A percentile compares a stretch with the other conserved stretches of the same genome.
phyloP scores from a whole-genome alignment of 768 basidiomycete species.

The Rhizopogon roseolus region DNA sequence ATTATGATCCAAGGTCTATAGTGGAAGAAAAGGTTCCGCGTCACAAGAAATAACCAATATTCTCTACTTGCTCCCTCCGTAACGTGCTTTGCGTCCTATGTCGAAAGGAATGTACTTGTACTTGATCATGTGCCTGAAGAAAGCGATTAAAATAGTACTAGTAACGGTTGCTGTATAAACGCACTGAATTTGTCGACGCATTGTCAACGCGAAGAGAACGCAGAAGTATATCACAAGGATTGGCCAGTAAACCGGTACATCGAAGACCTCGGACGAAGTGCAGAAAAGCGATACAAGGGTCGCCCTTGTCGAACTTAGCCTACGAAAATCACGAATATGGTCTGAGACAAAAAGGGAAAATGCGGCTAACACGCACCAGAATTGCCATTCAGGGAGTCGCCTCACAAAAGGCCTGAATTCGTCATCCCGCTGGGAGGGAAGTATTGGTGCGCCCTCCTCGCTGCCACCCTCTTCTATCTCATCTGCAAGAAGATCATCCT shows the following conservation, averaged over 20 bases:
- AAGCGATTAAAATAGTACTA: conserved; percentile 7
- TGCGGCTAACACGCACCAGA: conserved; percentile 53
- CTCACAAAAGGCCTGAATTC: conserved; percentile 98
- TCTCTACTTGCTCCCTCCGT: conserved; percentile 55
- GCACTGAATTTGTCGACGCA: conserved; percentile 94
- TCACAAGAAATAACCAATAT: neutral
- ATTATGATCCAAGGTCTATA: conserved; percentile 2
- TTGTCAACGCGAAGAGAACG: conserved; percentile 89
- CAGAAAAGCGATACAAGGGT: conserved; percentile 76
- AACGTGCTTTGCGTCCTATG: conserved; percentile 88
- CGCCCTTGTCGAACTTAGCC: conserved; percentile 90
- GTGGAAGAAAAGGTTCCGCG: neutral
- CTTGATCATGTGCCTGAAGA: conserved; percentile 93
- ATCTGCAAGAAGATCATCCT: conserved; percentile 89
- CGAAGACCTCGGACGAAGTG: conserved; percentile 81
- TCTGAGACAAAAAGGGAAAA: conserved; percentile 1
- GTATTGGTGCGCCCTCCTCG: conserved; percentile 45
- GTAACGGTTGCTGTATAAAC: conserved; percentile 21
- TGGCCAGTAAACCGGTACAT: conserved; percentile 99
- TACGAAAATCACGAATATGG: conserved; percentile 22
- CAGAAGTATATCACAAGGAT: conserved; percentile 97
- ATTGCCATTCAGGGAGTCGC: conserved; percentile 94
- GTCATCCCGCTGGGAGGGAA: conserved; percentile 76
- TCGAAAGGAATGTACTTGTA: conserved; percentile 98
- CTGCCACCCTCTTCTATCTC: conserved; percentile 92